A percentile compares a stretch with the other conserved stretches of the same genome.
Evolutionary conservation across 495 filamentous ascomycete species (phyloP).

Genomic region (Hypomontagnella monticulosa): DNA sequence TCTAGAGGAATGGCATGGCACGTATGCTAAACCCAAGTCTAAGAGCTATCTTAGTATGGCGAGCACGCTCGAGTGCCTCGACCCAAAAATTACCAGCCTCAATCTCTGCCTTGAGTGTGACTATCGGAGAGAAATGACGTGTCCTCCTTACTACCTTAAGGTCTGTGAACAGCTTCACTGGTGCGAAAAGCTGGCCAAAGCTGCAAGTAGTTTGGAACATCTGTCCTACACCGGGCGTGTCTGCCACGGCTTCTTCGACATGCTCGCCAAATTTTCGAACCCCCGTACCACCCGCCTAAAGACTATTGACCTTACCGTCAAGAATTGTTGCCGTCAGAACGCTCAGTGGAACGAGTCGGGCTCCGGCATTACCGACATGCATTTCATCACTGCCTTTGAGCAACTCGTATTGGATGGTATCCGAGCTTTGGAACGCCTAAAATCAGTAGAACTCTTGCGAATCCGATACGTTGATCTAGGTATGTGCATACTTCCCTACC

Average conservation of each 20-base stretch:
- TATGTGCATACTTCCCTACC: constrained; percentile 46
- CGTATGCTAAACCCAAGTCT: constrained; percentile 73
- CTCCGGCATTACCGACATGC: constrained; percentile 71
- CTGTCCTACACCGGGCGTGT: constrained; percentile 73
- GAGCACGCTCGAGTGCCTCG: constrained; percentile 61
- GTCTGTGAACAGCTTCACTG: constrained; percentile 64
- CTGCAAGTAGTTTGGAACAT: constrained; percentile 67
- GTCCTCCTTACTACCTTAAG: constrained; percentile 63
- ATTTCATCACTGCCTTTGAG: constrained; percentile 74
- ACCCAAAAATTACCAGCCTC: constrained; percentile 64
- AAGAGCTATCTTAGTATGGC: constrained; percentile 74
- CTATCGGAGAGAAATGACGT: constrained; percentile 66
- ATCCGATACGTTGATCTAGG: constrained; percentile 79
- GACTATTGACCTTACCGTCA: constrained; percentile 73
- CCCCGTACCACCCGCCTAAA: constrained; percentile 60
- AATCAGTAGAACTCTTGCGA: constrained; percentile 64
- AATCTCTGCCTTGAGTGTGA: constrained; percentile 75
- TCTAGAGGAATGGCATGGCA: constrained; percentile 74
- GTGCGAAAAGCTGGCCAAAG: constrained; percentile 64
- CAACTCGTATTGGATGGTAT: constrained; percentile 68
- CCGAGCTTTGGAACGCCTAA: constrained; percentile 63
- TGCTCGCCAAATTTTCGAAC: constrained; percentile 52
- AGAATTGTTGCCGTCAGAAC: constrained; percentile 71
- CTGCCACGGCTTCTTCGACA: constrained; percentile 67
- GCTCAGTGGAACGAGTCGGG: constrained; percentile 64